These are phyloP conservation scores for Benincasa hispida DNA, from an alignment of 306 rosid species.

Conservation along the genomic window DNA sequence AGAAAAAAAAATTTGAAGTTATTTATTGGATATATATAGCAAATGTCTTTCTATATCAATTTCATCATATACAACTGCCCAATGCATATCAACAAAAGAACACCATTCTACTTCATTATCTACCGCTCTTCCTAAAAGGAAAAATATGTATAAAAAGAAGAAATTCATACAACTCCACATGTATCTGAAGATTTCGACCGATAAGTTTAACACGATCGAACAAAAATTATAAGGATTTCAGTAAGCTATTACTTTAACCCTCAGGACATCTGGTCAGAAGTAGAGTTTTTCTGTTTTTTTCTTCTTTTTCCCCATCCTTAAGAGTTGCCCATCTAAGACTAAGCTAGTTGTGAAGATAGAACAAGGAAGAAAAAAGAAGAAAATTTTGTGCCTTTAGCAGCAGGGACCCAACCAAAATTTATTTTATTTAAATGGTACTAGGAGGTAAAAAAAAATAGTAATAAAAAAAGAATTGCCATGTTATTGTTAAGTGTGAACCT, in stretches of 20 bases:
- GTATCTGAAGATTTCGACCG: background rate
- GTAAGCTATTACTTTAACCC: background rate
- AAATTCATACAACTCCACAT: no score
- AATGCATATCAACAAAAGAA: background rate
- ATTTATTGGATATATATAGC: background rate
- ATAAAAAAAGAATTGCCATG: background rate
- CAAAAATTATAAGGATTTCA: background rate
- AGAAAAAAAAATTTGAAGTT: no score
- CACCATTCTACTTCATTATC: background rate
- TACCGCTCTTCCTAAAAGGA: background rate
- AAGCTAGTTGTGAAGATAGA: background rate
- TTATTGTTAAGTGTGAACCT: background rate
- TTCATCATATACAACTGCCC: background rate
- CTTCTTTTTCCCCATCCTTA: no score
- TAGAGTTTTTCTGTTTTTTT: background rate
- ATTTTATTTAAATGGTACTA: background rate
- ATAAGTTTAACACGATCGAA: background rate
- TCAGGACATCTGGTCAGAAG: background rate
- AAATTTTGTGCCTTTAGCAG: background rate
- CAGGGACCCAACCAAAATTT: background rate
- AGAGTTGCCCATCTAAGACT: background rate
- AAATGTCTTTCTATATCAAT: background rate
- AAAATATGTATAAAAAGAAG: background rate
- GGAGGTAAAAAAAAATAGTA: background rate
- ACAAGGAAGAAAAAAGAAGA: background rate